Percentiles rank a stretch among this genome's conserved stretches.
Conservation (phyloP, 179 eudicot genomes). For the Actinidia chinensis region DNA sequence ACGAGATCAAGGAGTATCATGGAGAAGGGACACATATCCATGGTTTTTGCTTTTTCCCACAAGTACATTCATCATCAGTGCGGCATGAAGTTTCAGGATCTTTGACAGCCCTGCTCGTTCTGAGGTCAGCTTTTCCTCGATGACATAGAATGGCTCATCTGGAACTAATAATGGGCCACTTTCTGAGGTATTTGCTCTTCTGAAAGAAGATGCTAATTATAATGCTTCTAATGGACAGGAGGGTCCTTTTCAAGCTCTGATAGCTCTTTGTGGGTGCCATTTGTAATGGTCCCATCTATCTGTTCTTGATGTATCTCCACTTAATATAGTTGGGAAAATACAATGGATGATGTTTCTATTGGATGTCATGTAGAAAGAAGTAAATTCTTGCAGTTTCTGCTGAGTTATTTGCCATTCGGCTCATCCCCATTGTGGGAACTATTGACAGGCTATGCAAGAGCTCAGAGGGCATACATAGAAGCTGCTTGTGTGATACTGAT, state of each 20-base stretch:
- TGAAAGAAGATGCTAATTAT: constrained; percentile 24
- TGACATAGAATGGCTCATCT: constrained; percentile 35
- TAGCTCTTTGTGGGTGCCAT: constrained; percentile 53
- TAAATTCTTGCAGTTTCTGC: constrained; percentile 15
- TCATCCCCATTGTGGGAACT: constrained; percentile 21
- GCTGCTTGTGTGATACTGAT: constrained; percentile 32
- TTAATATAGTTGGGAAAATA: constrained; percentile 64
- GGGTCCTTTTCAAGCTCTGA: constrained; percentile 30
- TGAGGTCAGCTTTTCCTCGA: constrained; percentile 29
- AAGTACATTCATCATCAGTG: constrained; percentile 41
- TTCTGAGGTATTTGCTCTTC: constrained; percentile 22
- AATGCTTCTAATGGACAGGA: constrained; percentile 24
- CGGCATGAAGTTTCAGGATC: constrained; percentile 30
- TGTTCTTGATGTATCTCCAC: constrained; percentile 82
- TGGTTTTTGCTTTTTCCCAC: constrained; percentile 52
- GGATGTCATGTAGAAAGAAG: constrained; percentile 51
- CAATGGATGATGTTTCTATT: constrained; percentile 69
- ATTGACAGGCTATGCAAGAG: constrained; percentile 62
- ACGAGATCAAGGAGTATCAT: constrained; percentile 58
- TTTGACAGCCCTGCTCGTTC: constrained; percentile 26
- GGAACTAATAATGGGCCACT: constrained; percentile 25
- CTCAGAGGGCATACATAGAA: constrained; percentile 52
- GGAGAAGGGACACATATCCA: constrained; percentile 63
- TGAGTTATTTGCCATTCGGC: constrained; percentile 17
- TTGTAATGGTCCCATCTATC: constrained; percentile 60